Conservation (phyloP, 2,329 filamentous ascomycete species). For the Pyrenochaeta sp. region DNA sequence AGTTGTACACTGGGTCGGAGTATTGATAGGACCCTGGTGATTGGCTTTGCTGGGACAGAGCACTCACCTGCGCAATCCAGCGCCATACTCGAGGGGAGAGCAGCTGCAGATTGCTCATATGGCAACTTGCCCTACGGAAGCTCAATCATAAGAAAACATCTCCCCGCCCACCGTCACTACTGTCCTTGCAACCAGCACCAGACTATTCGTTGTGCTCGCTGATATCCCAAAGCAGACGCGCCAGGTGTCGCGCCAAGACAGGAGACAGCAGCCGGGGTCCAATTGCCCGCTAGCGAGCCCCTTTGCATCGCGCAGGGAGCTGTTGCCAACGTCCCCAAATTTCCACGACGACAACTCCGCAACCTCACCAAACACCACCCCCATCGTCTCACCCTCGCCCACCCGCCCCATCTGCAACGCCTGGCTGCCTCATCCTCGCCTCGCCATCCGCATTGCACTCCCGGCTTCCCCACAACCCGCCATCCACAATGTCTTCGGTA, state of each 20-base stretch:
- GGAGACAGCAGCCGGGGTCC: constrained; percentile 41
- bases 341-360: constrained; percentile 47
- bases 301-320: constrained; percentile 50
- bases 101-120: too few species aligned
- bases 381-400: constrained; percentile 29
- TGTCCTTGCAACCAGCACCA: too few species aligned
- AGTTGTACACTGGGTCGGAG: too few species aligned
- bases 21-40: too few species aligned
- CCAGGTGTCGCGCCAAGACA: constrained; percentile 38
- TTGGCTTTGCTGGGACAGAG: too few species aligned
- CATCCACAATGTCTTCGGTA: constrained; percentile 48
- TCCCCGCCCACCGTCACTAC: neutral
- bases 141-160: neutral
- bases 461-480: constrained; percentile 28
- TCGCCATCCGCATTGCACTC: too few species aligned
- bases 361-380: constrained; percentile 29
- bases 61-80: too few species aligned
- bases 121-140: too few species aligned
- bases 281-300: constrained; percentile 48
- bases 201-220: constrained; percentile 1
- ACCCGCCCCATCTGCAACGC: too few species aligned
- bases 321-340: constrained; percentile 50
- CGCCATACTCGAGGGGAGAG: too few species aligned
- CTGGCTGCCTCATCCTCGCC: constrained; percentile 25
- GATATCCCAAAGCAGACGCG: constrained; percentile 25